These are phyloP conservation scores for Beauveria sp. DNA, from an alignment of 2,329 filamentous ascomycete species.

Conservation along the genomic window DNA sequence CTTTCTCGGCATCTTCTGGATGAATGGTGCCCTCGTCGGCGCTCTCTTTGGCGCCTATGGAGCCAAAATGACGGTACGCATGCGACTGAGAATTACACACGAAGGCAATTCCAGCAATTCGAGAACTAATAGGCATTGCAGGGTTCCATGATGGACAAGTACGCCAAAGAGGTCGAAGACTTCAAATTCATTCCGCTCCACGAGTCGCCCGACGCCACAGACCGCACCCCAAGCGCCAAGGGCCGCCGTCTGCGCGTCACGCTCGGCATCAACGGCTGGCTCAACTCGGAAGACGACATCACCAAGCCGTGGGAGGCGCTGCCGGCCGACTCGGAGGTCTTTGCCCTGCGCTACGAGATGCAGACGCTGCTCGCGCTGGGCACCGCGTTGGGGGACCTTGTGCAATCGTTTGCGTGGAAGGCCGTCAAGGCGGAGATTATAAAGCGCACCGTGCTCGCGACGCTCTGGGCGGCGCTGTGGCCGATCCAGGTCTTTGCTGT, in stretches of 20 bases:
- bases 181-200: slow-evolving; percentile 69
- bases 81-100: neutral
- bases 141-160: slow-evolving; percentile 80
- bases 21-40: slow-evolving; percentile 78
- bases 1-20: slow-evolving; percentile 78
- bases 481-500: slow-evolving; percentile 60
- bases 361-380: slow-evolving; percentile 70
- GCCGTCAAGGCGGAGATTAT: slow-evolving; percentile 68
- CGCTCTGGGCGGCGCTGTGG: slow-evolving; percentile 61
- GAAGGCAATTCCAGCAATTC: neutral
- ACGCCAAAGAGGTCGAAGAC: slow-evolving; percentile 81
- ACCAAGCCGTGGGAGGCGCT: slow-evolving; percentile 73
- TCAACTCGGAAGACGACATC: slow-evolving; percentile 67
- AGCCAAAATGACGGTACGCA: slow-evolving; percentile 55
- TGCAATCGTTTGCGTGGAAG: slow-evolving; percentile 68
- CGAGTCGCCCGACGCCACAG: slow-evolving; percentile 6
- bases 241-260: slow-evolving; percentile 62
- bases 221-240: slow-evolving; percentile 13
- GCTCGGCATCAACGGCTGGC: slow-evolving; percentile 83
- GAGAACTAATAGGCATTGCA: slow-evolving; percentile 13
- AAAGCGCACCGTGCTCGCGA: slow-evolving; percentile 61
- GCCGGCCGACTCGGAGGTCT: slow-evolving; percentile 65
- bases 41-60: slow-evolving; percentile 86
- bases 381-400: slow-evolving; percentile 61
- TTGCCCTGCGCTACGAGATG: slow-evolving; percentile 79